Evolutionary conservation across 495 filamentous ascomycete species (phyloP).

Genomic region (Achaetomiella virescens): DNA sequence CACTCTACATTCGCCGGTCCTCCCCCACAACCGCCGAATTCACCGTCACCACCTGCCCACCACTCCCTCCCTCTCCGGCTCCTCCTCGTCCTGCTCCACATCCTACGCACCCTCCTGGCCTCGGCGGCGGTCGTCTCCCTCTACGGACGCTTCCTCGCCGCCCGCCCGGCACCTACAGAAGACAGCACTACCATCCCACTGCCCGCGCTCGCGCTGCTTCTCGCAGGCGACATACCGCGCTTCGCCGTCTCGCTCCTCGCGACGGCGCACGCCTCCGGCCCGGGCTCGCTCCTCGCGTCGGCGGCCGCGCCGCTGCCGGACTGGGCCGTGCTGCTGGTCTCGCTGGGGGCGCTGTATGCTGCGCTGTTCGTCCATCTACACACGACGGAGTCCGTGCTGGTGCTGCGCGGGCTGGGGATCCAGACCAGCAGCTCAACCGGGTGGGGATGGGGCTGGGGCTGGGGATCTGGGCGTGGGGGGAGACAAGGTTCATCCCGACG

Average conservation of each 20-base stretch:
- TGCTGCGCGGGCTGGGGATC: conserved; percentile 83
- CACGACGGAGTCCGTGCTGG: conserved; percentile 76
- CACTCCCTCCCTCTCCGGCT: conserved; percentile 50
- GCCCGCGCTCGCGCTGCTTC: background rate
- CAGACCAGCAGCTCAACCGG: conserved; percentile 54
- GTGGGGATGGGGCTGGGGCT: background rate
- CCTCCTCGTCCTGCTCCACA: conserved; percentile 43
- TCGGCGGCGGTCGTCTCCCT: conserved; percentile 32
- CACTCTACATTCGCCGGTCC: conserved; percentile 63
- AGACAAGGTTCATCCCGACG: conserved; percentile 83
- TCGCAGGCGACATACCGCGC: conserved; percentile 11
- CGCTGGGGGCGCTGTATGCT: conserved; percentile 26
- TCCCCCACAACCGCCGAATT: conserved; percentile 83
- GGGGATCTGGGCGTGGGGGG: conserved; percentile 44
- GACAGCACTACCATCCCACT: background rate
- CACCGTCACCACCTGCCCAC: conserved; percentile 69
- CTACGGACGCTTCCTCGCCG: conserved; percentile 23
- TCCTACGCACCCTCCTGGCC: conserved; percentile 39
- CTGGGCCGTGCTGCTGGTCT: conserved; percentile 22
- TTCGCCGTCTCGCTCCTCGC: conserved; percentile 32
- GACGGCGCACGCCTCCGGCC: conserved; percentile 23
- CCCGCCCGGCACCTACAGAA: conserved; percentile 5
- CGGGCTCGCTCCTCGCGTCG: conserved; percentile 36
- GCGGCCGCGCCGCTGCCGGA: conserved; percentile 34
- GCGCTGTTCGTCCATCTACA: conserved; percentile 35